Percentiles rank a stretch among this genome's conserved stretches.
These are phyloP conservation scores for Powellomyces hirtus DNA, from an alignment of 192 early-diverging fungal genomes.

Conservation along the genomic window DNA sequence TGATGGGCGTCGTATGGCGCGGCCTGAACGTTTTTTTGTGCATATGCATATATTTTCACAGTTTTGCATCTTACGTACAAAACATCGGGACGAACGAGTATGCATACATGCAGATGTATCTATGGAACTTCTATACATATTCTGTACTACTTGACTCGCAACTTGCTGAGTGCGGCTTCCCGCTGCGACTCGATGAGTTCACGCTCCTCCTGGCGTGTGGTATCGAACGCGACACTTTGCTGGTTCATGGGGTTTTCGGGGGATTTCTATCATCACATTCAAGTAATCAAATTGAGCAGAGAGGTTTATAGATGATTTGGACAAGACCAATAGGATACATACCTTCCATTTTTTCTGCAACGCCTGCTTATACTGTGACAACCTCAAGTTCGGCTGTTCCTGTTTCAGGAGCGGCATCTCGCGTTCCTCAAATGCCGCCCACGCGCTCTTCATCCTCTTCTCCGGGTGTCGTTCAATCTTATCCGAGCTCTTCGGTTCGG, in stretches of 20 bases:
- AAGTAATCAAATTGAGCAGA: background rate
- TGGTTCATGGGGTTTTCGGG: conserved; percentile 62
- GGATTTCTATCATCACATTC: conserved; percentile 42
- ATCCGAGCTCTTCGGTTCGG: conserved; percentile 34
- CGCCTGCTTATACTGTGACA: conserved; percentile 66
- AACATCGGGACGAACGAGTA: too few species aligned
- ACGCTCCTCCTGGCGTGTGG: conserved; percentile 60
- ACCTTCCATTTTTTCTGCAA: conserved; percentile 80
- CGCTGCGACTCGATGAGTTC: conserved; percentile 46
- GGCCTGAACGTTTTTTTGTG: too few species aligned
- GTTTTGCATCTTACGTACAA: too few species aligned
- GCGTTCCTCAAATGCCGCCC: conserved; percentile 58
- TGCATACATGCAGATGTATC: too few species aligned
- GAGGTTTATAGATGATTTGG: background rate
- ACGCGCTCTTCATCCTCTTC: conserved; percentile 60
- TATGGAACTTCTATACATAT: too few species aligned
- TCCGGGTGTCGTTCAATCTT: conserved; percentile 87
- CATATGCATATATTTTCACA: too few species aligned
- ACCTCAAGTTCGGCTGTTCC: conserved; percentile 77
- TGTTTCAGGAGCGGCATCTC: conserved; percentile 70
- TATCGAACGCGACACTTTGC: conserved; percentile 68
- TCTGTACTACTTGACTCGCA: conserved; percentile 53
- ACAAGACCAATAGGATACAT: too few species aligned
- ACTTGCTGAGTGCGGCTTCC: conserved; percentile 50
- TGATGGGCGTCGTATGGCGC: too few species aligned